Evolutionary conservation across 2,329 filamentous ascomycete genomes (phyloP), one percentile per base, ranked within the genome.

Genomic region (Aphanocladium album): DNA sequence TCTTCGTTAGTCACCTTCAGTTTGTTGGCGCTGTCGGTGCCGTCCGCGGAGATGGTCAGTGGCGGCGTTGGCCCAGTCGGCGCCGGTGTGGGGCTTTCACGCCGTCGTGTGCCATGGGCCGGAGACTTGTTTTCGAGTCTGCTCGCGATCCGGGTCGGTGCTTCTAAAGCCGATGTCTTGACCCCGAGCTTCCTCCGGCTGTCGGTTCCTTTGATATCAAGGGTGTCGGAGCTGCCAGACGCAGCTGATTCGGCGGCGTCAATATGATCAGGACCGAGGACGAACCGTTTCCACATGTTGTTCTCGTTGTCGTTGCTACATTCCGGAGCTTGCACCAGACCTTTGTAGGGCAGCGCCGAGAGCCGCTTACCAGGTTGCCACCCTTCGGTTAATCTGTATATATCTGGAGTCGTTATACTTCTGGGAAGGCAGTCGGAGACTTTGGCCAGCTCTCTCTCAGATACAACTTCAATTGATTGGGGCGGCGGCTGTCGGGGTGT

Each of bases 81-180:
- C 25, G 39, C 51, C 43, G 58, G 30, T 30, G 58, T 60, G 58
- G 58, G 33, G 51, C 43, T 17, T 30, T n/a, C 43, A 19, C 2
- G 43, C 51, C 43, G 58, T 3, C 17, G 45, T 35, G 47, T 33
- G 58, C 25, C 27, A 9, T 7, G 43, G 17, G 33, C 51, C 51
- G 51, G 58, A 49, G 50, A 53, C 27, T 35, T 25, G 7, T 33
- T 55, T 19, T 60, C 11, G 11, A 49, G 27, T 14, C 21, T 37
- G 43, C 50, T 55, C 58, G 57, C 55, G 45, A 27, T 51, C 45
- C 45, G 46, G 30, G 43, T 60, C 58, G 58, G 51, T 21, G 33
- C 41, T 55, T 55, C 43, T 33, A 43, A 11, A 30, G 11, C 45
- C 35, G 45, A 49, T 25, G 43, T 35, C 3, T 41, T n/a, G 23